phyloP scores from a whole-genome alignment of 2,329 filamentous ascomycete species.

The Paecilomyces fulvus region DNA sequence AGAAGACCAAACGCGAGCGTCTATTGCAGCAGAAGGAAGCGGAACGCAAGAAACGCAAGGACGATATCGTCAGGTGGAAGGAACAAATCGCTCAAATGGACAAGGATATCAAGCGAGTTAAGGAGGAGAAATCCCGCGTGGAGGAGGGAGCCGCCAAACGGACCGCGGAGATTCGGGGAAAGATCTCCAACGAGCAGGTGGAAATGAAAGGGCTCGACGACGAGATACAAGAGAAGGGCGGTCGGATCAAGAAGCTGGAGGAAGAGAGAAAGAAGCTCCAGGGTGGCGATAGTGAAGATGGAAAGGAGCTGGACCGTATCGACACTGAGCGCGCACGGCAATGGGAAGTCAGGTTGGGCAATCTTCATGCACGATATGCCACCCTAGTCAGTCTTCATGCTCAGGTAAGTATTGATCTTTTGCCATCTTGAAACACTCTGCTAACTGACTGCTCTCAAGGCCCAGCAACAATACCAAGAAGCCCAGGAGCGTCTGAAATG shows the following conservation, averaged over 20 bases:
- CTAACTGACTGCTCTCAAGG: constrained; percentile 8
- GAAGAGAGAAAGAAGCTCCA: constrained; percentile 46
- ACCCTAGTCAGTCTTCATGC: constrained; percentile 33
- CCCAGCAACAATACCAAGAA: constrained; percentile 38
- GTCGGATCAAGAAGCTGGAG: constrained; percentile 53
- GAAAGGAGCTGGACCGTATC: constrained; percentile 42
- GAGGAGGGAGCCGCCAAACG: constrained; percentile 32
- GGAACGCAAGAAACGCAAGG: constrained; percentile 52
- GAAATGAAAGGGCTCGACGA: constrained; percentile 52
- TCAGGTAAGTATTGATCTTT: constrained; percentile 17
- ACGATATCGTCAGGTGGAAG: constrained; percentile 52
- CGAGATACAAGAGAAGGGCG: constrained; percentile 52
- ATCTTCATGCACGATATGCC: constrained; percentile 36
- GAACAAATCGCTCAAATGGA: constrained; percentile 46
- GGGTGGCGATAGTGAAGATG: constrained; percentile 42
- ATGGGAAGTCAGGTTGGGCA: constrained; percentile 38
- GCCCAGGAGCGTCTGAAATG: constrained; percentile 38
- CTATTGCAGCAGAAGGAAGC: constrained; percentile 52
- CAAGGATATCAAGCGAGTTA: constrained; percentile 38
- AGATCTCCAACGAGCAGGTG: constrained; percentile 37
- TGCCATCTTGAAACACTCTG: not conserved
- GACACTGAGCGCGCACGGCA: constrained; percentile 41
- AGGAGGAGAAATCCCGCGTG: constrained; percentile 34
- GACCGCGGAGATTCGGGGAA: constrained; percentile 33
- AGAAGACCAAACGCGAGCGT: constrained; percentile 67